A percentile compares a stretch with the other conserved stretches of the same genome.
phyloP scores from a whole-genome alignment of 139 green algal species.

The Chlorella ohadii region DNA sequence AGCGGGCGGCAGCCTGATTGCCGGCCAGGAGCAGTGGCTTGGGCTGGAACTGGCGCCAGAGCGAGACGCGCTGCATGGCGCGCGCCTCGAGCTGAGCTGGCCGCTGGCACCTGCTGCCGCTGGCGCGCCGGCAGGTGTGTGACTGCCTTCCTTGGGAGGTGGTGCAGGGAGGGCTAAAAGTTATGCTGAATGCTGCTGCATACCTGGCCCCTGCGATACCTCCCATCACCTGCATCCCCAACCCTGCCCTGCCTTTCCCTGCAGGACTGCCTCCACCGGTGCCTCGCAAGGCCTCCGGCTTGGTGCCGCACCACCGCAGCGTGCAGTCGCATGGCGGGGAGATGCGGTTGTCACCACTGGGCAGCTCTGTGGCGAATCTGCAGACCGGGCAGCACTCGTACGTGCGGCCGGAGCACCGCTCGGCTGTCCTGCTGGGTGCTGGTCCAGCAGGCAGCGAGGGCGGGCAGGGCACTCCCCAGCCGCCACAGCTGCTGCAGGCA shows the following conservation, averaged over 20 bases:
- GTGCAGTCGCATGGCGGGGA: constrained; percentile 1
- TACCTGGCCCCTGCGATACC: no score
- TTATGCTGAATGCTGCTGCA: no score
- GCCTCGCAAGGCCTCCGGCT: background rate
- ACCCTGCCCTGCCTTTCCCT: no score
- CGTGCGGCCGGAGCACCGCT: background rate
- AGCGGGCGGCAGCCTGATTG: constrained; percentile 42
- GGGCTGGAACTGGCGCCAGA: constrained; percentile 49
- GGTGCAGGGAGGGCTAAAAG: background rate
- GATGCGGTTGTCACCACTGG: background rate
- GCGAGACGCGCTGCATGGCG: constrained; percentile 39
- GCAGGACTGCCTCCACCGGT: background rate
- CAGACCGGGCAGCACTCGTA: background rate
- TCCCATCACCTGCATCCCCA: no score
- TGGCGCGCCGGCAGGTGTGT: background rate
- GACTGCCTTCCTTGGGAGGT: background rate
- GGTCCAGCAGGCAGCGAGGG: no score
- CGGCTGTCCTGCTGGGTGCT: background rate
- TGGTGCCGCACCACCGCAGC: background rate
- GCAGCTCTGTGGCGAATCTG: background rate
- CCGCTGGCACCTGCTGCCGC: background rate
- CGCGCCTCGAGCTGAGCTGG: constrained; percentile 33
- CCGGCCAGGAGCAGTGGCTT: constrained; percentile 62
- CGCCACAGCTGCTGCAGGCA: background rate
- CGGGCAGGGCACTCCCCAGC: no score